Evolutionary conservation across 768 basidiomycete species (phyloP).

Genomic region (Leccinum uliginosum): DNA sequence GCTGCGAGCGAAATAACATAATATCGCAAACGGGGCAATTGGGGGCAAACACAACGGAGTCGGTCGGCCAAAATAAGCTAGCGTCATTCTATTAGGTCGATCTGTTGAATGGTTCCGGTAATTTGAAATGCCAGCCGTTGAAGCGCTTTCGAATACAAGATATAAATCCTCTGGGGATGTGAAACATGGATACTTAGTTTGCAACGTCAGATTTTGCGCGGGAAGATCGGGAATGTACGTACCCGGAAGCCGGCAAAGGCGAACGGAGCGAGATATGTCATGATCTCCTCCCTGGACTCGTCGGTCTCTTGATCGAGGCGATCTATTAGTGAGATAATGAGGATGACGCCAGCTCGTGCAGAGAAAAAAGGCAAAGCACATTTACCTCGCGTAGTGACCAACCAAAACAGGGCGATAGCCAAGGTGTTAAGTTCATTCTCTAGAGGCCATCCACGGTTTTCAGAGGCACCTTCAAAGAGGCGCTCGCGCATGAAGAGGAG

Average conservation of each 20-base stretch:
- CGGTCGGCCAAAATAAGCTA: slow-evolving; percentile 43
- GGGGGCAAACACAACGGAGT: slow-evolving; percentile 36
- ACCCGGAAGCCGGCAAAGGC: slow-evolving; percentile 49
- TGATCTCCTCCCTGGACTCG: slow-evolving; percentile 30
- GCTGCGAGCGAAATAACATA: slow-evolving; percentile 43
- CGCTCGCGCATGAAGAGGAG: slow-evolving; percentile 36
- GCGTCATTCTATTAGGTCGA: slow-evolving; percentile 25
- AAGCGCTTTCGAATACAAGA: slow-evolving; percentile 11
- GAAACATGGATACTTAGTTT: slow-evolving; percentile 35
- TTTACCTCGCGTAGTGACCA: slow-evolving; percentile 33
- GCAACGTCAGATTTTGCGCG: slow-evolving; percentile 7
- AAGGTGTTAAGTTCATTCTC: slow-evolving; percentile 43
- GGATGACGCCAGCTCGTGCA: not conserved
- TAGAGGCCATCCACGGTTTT: slow-evolving; percentile 47
- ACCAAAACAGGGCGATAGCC: slow-evolving; percentile 47
- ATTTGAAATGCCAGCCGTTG: slow-evolving; percentile 15
- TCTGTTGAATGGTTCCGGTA: slow-evolving; percentile 29
- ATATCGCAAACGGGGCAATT: slow-evolving; percentile 42
- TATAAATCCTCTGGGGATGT: slow-evolving; percentile 34
- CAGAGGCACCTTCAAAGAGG: slow-evolving; percentile 35
- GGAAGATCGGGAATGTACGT: slow-evolving; percentile 17
- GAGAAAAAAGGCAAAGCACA: not conserved
- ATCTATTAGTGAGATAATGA: slow-evolving; percentile 8
- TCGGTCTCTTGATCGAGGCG: slow-evolving; percentile 32
- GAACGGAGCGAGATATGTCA: slow-evolving; percentile 39